Base-by-base conservation (phyloP, 768 basidiomycete genomes). In the Pleurotus djamor region DNA sequence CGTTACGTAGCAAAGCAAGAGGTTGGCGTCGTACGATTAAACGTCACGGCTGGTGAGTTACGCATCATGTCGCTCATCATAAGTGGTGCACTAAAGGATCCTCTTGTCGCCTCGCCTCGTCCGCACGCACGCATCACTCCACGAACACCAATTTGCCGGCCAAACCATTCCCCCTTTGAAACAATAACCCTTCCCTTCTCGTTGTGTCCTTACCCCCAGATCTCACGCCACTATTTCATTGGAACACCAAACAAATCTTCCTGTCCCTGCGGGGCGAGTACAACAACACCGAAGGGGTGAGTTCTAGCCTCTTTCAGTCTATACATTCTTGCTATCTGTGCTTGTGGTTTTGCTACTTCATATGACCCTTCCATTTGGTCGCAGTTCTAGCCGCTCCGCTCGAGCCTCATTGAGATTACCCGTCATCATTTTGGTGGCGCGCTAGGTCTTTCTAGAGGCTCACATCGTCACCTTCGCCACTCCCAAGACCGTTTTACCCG, bases 231-330 rank as follows among this genome's bases (percentile, higher is more conserved):
- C 78, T 96, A 34, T 96, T 95, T 74, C 77, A 95, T 73, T 96
- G 94, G 94, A 96, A 96, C 72, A 96, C 94, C n/a, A 96, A 96
- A 72, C 94, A 96, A 68, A 68, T 96, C 9, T 96, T 96, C 70
- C 71, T 96, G 10, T 94, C 92, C 67, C 81, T 96, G 37, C 84
- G 87, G 65, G 94, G 91, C 0, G 92, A 96, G 70, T 96, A 94
- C 47, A 58, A 58, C 57, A 58, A 47, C 57, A 71, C 79, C 0
- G 75, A 88, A 70, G 86, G 91, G 49, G 94, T 94, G 69, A 75
- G 91, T 66, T 41, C 17, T 4, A n/a, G 12, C 48, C 21, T 28
- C 21, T 28, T 57, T 34, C 33, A 12, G 33, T 58, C 21, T 13
- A 44, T 33, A 32, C 45, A 16, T 41, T 28, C 49, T 49, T 16